Evolutionary conservation across 2,329 filamentous ascomycete genomes (phyloP), one percentile per base, ranked within the genome.

Genomic region (Dactylella cylindrospora): DNA sequence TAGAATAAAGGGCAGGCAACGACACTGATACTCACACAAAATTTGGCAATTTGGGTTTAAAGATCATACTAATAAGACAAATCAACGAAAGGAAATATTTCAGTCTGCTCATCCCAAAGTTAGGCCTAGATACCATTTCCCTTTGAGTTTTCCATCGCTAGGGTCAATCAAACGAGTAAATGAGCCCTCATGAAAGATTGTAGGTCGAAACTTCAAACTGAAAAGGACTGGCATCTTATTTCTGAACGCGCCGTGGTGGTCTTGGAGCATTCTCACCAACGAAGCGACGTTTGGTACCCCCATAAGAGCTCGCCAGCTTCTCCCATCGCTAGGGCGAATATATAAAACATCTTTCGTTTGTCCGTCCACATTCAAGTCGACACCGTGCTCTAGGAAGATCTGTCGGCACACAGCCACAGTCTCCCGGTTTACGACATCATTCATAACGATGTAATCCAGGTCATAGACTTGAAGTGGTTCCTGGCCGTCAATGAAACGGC

Each of bases 391-490:
- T 17, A 45, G 44, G 23, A 45, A 53, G 3, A 43, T 25, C 13
- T 45, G 50, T 12, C 50, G 40, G 23, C 50, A 53, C 20, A 53
- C 50, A 20, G 33, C 31, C 6, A 31, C 40, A 3, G 50, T 53
- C 20, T 53, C 36, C 2, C 39, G 50, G 13, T 53, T 53, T 22
- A 53, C 39, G 25, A 53, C 50, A 29, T 53, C 50, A 25, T 53
- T 53, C 39, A 53, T 53, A 10, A 40, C 50, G 19, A 53, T 53
- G 19, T 53, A 53, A 31, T 53, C 39, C 13, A 53, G 23, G 22
- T 53, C 50, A n/a, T 53, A 40, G 6, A 53, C 31, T 29, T 53
- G 12, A 5, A 53, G 20, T 2, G 50, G 50, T 2, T 45, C 31
- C 7, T 39, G 44, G 9, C 26, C 50, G 3, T 31, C 31, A 26